These are phyloP conservation scores for Paxillus ammoniavirescens DNA, from an alignment of 768 basidiomycete genomes.

Conservation along the genomic window DNA sequence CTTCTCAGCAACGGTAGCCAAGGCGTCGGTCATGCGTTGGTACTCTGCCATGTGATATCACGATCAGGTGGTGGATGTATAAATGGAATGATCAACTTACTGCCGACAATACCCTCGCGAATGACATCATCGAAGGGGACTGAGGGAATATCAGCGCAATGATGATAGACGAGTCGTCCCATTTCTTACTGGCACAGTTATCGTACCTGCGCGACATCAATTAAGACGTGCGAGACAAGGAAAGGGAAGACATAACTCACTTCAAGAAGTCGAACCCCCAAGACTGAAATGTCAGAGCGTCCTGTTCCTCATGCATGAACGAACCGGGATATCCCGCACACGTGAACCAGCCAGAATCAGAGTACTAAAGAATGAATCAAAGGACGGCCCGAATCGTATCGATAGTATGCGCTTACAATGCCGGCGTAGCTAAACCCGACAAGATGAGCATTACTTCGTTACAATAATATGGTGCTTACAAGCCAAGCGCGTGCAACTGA, in stretches of 20 bases:
- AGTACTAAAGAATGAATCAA: constrained; percentile 41
- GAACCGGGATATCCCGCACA: constrained; percentile 62
- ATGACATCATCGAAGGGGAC: constrained; percentile 57
- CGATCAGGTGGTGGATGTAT: neutral
- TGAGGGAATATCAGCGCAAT: constrained; percentile 18
- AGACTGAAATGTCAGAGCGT: constrained; percentile 52
- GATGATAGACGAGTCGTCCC: neutral
- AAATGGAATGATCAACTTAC: constrained; percentile 31
- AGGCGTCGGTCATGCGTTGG: constrained; percentile 58
- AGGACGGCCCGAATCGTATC: neutral
- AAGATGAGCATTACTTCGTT: constrained; percentile 1
- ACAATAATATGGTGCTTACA: constrained; percentile 37
- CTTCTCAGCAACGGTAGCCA: constrained; percentile 41
- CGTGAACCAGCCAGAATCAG: constrained; percentile 68
- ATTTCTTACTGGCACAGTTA: constrained; percentile 51
- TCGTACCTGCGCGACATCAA: constrained; percentile 43
- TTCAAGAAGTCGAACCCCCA: constrained; percentile 69
- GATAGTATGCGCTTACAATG: constrained; percentile 41
- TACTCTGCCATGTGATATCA: constrained; percentile 40
- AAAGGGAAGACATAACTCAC: constrained; percentile 32
- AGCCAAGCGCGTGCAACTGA: constrained; percentile 51
- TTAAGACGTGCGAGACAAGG: neutral
- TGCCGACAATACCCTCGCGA: constrained; percentile 51
- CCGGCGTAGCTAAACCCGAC: constrained; percentile 47
- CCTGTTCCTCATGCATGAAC: constrained; percentile 58